Conservation (phyloP, 177 flowering plant species). For the Vitis hybrid region DNA sequence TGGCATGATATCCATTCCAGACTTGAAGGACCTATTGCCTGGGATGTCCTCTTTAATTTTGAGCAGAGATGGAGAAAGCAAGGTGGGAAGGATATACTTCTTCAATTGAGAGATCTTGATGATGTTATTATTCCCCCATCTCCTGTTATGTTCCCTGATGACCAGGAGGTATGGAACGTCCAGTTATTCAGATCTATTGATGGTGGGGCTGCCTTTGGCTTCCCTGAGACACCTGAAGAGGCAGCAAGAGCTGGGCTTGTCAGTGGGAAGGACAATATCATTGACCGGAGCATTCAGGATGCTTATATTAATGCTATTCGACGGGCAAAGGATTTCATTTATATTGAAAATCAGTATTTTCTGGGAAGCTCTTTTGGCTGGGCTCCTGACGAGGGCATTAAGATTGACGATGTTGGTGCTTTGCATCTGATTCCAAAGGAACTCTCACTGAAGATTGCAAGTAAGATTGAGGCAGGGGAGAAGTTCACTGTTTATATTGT, state of each 20-base stretch:
- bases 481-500: constrained; percentile 70
- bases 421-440: constrained; percentile 65
- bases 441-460: constrained; percentile 61
- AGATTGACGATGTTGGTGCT: constrained; percentile 58
- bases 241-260: constrained; percentile 71
- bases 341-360: constrained; percentile 72
- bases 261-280: constrained; percentile 72
- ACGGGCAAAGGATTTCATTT: constrained; percentile 65
- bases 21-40: constrained; percentile 73
- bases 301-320: constrained; percentile 69
- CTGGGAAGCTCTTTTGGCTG: constrained; percentile 67
- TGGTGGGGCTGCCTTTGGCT: constrained; percentile 80
- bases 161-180: constrained; percentile 64
- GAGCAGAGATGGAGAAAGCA: constrained; percentile 83
- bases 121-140: constrained; percentile 62
- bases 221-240: constrained; percentile 73
- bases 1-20: constrained; percentile 77
- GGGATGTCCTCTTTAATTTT: constrained; percentile 75
- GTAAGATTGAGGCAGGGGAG: constrained; percentile 70
- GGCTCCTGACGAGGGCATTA: constrained; percentile 41
- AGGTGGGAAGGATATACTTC: constrained; percentile 64
- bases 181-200: constrained; percentile 71
- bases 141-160: constrained; percentile 59
- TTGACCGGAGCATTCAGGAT: constrained; percentile 77
- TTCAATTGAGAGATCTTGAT: constrained; percentile 50